A percentile compares a stretch with the other conserved stretches of the same genome.
These are phyloP conservation scores for Amanita phalloides DNA, from an alignment of 768 basidiomycete genomes.

Conservation along the genomic window DNA sequence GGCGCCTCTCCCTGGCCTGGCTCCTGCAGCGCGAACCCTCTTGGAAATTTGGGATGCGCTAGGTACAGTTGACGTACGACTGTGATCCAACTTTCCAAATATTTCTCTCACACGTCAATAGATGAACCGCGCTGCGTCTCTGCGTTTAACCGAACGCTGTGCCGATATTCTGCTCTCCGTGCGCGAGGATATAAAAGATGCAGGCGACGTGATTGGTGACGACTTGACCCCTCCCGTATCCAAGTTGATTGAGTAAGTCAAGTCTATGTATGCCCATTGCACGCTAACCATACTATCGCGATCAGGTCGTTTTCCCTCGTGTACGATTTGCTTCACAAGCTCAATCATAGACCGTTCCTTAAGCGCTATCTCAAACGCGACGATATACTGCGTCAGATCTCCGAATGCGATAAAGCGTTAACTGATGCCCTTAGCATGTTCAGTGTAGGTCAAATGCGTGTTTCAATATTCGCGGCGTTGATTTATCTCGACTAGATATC, in stretches of 20 bases:
- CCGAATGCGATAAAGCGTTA: constrained; percentile 12
- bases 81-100: neutral
- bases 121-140: constrained; percentile 46
- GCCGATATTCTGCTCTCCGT: constrained; percentile 47
- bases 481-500: constrained; percentile 27
- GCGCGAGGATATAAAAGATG: constrained; percentile 38
- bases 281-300: constrained; percentile 7
- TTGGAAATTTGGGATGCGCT: constrained; percentile 46
- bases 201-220: constrained; percentile 27
- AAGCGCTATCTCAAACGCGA: constrained; percentile 54
- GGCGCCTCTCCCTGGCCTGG: constrained; percentile 41
- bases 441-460: constrained; percentile 20
- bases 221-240: constrained; percentile 35
- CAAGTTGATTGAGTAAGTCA: constrained; percentile 31
- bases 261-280: neutral
- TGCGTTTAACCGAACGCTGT: constrained; percentile 52
- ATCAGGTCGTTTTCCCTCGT: constrained; percentile 23
- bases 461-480: constrained; percentile 7
- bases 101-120: constrained; percentile 11
- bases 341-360: constrained; percentile 44
- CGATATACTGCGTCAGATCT: constrained; percentile 35
- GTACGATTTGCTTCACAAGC: constrained; percentile 31
- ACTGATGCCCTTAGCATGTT: constrained; percentile 36
- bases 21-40: constrained; percentile 34
- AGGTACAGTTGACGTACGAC: constrained; percentile 42